Evolutionary conservation across 345 rosid species (phyloP).

Genomic region (Brassica napus): Da-Ae NC_063434.1:6782501-6783000

Average conservation of each 20-base stretch:
- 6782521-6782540: constrained; percentile 22
- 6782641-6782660: constrained; percentile 87
- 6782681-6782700: constrained; percentile 21
- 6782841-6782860: constrained; percentile 47
- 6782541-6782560: constrained; percentile 41
- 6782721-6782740: constrained; percentile 39
- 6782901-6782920: constrained; percentile 40
- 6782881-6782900: constrained; percentile 53
- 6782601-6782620: constrained; percentile 44
- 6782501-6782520: constrained; percentile 30
- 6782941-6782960: constrained; percentile 54
- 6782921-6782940: constrained; percentile 50
- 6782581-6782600: constrained; percentile 72
- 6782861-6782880: constrained; percentile 59
- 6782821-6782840: constrained; percentile 58
- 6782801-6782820: constrained; percentile 60
- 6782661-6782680: constrained; percentile 65
- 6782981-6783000: background rate
- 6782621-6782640: constrained; percentile 56
- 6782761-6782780: background rate
- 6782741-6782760: constrained; percentile 36
- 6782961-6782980: background rate
- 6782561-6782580: constrained; percentile 63
- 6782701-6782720: constrained; percentile 17
- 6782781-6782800: constrained; percentile 64